Base-by-base conservation (phyloP, 768 basidiomycete genomes). In the Sporobolomyces phaffii region DNA sequence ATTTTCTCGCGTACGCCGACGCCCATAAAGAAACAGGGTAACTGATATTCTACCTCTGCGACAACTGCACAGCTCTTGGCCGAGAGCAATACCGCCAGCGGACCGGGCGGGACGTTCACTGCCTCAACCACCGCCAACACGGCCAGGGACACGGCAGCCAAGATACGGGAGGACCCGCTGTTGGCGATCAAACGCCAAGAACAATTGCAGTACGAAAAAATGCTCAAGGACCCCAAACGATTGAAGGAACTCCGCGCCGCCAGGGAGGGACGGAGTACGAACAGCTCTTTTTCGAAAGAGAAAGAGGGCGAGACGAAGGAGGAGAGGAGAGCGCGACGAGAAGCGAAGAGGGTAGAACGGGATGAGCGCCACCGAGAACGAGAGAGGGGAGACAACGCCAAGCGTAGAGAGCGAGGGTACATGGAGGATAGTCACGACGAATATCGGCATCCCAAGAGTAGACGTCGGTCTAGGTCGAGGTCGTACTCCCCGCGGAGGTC, bases 171-270 rank as follows among this genome's bases (percentile, higher is more conserved):
- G 78, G 96, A 99, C 75, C 96, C 96, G 8, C 76, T 98, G 8
- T 82, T 99, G n/a, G 90, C 89, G 18, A 98, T 99, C 80, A 98
- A 97, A 78, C 89, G 92, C 76, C 94, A 97, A 75, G 94, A 99
- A 78, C 92, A 96, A 76, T 87, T 89, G 11, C 89, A 91, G 10
- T 88, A 91, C 72, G 85, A 96, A 71, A 72, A 69, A 59, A 69
- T 69, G 61, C 47, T 72, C 33, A 84, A 87, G 52, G 92, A 93
- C 73, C 91, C 91, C 34, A 83, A 91, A 36, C 89, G 89, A 28
- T 80, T 92, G 50, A 84, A 86, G 62, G 86, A 90, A 76, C 79
- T 92, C 3, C 60, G 65, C 3, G 68, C 63, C 8, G 59, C 62
- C 24, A 48, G 51, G 45, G 36, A n/a, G 43, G 54, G 56, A 31